phyloP scores from a whole-genome alignment of 345 rosid species.

The Salix caprea region DNA sequence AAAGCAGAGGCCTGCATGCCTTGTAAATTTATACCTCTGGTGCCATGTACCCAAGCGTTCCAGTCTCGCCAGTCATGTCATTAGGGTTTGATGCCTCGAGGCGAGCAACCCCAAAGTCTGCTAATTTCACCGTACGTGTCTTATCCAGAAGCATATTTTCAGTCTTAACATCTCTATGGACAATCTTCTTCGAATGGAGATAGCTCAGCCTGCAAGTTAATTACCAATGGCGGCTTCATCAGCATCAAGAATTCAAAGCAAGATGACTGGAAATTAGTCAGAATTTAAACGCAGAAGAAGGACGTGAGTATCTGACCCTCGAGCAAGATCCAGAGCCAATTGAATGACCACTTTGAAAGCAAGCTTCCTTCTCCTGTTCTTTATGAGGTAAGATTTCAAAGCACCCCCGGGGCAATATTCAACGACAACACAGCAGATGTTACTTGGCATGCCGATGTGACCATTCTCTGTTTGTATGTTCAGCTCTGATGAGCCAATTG shows the following conservation, averaged over 20 bases:
- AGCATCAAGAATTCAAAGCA: too few species aligned
- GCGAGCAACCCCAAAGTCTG: constrained; percentile 41
- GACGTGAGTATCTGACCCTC: constrained; percentile 26
- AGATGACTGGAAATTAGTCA: not conserved
- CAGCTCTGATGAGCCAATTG: constrained; percentile 17
- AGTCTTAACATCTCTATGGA: constrained; percentile 39
- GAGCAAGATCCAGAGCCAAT: constrained; percentile 32
- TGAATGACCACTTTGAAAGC: constrained; percentile 29
- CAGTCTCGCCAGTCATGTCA: constrained; percentile 41
- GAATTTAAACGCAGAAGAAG: constrained; percentile 5
- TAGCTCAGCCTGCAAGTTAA: constrained; percentile 31
- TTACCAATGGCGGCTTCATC: constrained; percentile 5
- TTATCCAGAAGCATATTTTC: constrained; percentile 42
- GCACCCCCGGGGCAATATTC: constrained; percentile 39
- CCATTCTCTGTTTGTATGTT: constrained; percentile 27
- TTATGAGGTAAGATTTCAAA: constrained; percentile 31
- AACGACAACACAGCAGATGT: constrained; percentile 27
- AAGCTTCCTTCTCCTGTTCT: constrained; percentile 31
- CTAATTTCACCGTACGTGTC: constrained; percentile 32
- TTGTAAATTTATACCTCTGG: constrained; percentile 26
- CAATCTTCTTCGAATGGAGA: constrained; percentile 37
- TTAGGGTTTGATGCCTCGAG: constrained; percentile 38
- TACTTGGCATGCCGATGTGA: constrained; percentile 25
- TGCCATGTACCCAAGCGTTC: constrained; percentile 40
- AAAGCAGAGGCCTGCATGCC: not conserved